Base-by-base conservation (phyloP, 139 green algal species). In the Micractinium sp. region DNA sequence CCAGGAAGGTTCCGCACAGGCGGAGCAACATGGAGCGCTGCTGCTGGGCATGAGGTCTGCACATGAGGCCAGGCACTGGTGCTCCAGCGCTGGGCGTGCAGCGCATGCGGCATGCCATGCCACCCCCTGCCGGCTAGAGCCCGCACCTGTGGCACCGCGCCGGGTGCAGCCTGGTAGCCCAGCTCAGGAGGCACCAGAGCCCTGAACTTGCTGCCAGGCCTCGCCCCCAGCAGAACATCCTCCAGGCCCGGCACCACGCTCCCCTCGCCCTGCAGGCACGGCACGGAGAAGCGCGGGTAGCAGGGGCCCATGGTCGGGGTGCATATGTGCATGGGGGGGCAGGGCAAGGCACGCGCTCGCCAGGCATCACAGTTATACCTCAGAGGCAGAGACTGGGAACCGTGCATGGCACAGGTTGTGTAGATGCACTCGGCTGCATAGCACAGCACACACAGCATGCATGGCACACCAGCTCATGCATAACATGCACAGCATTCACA, bases 141-240 rank as follows among this genome's bases (percentile, higher is more conserved):
- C 41, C 47, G 33, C 61, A 75, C 88, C 83, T 87, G 75, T 4
- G 66, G 71, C 31, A 53, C 36, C 23, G 56, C 56, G 0, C 47
- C 36, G 3, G 56, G 77, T 14, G 71, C 61, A 18, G 69, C 75
- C 23, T 78, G n/a, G 73, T 97, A 98, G 31, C 94, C 96, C 27
- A 92, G 35, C 27, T 90, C 80, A 0, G 95, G 93, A 1, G 96
- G 95, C 20, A 98, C 89, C 25, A 97, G 88, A 0, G 90, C 91
- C 29, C 96, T 89, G 5, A 95, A 91, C 90, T 96, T 97, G 35
- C 89, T 92, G 23, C 95, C 96, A 0, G 91, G 79, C 47, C 76
- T 73, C 91, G 97, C 95, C 56, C 94, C 94, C 7, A 85, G 22
- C 22, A 98, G 77, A 16, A 85, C 91, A 27, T 93, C 92, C 71